Evolutionary conservation across 1,284 basidiomycete species (phyloP), one percentile per base, ranked within the genome.

Genomic region (Cryptococcus floricola): DNA sequence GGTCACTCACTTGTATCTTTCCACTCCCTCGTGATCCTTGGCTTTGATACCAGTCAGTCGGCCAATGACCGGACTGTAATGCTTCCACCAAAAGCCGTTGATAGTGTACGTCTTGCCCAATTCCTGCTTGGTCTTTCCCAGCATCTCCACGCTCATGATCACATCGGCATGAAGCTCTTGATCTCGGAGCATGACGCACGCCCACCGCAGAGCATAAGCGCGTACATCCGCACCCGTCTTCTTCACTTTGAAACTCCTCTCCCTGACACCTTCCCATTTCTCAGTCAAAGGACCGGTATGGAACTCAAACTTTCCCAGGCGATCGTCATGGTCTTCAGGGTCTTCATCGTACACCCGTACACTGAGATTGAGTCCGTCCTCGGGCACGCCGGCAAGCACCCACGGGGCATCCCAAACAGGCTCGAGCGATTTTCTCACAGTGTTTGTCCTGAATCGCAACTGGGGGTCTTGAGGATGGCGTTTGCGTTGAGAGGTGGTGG

Each of bases 291-390:
- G 14, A 5, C 70, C 71, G 0, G 63, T 64, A 39, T 47, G 37
- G 4, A 71, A 31, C 18, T 66, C 56, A 14, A 78, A 66, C 59
- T 76, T 75, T 4, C 80, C 81, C 4, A 81, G 71, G 9, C 73
- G 58, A 65, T 82, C 80, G 68, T 82, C 80, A 51, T 74, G 70
- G 53, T 79, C 70, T 4, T 73, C 73, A 2, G 70, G 67, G 63
- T 82, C 80, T 58, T 81, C 80, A 62, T 82, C 80, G 54, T 71
- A 69, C 23, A 81, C 65, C 19, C 65, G 60, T 28, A 77, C 61
- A 4, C 68, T 69, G 25, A 82, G 65, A 8, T 57, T 60, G 51
- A 79, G 75, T 0, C 80, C 80, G 1, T 68, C 65, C 5, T 60
- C 61, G 1, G 81, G 80, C 1, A 81, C 67, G 5, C 80, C 80